Evolutionary conservation across 306 rosid genomes (phyloP), one percentile per base, ranked within the genome.

Genomic region (Lupinus albus): DNA sequence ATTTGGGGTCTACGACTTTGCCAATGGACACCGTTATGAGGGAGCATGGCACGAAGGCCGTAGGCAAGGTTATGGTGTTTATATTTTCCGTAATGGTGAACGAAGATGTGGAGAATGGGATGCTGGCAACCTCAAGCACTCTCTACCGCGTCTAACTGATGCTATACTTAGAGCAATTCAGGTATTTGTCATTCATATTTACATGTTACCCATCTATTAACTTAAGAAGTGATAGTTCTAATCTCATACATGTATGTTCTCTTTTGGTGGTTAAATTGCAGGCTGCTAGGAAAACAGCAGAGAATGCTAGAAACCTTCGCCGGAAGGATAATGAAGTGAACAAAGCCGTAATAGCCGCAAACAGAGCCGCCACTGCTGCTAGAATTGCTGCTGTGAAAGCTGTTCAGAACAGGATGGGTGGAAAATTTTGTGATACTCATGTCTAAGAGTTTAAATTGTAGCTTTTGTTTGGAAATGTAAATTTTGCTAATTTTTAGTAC

Each of bases 31-130:
- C 76, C 85, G 87, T 61, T 91, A 89, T 3, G 96, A 89, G 41
- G 97, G 97, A 1, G 84, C 97, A n/a, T 91, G 97, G 97, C 92
- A 91, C 47, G 97, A 91, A 67, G 92, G 97, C 33, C 85, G 89
- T 0, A 82, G 85, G 77, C 97, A 89, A 76, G 96, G 96, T 39
- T 78, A 70, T 25, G 97, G 97, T 1, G 68, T 82, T 62, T 91
- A 91, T 61, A 60, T 79, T 1, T 91, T 88, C 63, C 77, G 90
- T 52, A 87, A 47, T 47, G 82, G 82, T 0, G 90, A 91, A 7
- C 50, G 77, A 3, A 84, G 73, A 80, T 80, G 87, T 4, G 97
- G 97, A 1, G 83, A 87, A 78, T 91, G 97, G 97, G 96, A 89
- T 39, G 74, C 68, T 42, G 91, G 96, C 66, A 78, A 68, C 63